phyloP scores from a whole-genome alignment of 768 basidiomycete genomes.

The Russula abietina region DNA sequence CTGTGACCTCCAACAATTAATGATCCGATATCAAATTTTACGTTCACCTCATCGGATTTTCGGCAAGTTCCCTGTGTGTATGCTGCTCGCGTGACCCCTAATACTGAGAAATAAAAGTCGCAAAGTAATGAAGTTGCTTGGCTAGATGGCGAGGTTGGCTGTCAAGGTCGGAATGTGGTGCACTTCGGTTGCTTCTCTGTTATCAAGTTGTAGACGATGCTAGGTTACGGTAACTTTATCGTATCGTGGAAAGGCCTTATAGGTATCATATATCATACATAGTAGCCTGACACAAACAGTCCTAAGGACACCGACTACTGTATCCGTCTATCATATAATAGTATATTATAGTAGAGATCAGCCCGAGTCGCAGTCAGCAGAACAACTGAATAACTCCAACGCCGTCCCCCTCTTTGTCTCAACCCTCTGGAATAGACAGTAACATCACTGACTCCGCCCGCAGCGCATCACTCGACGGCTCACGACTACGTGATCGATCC shows the following conservation, averaged over 20 bases:
- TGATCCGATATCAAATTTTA: slow-evolving; percentile 12
- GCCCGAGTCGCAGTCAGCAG: background rate
- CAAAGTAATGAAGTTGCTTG: background rate
- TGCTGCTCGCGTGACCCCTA: background rate
- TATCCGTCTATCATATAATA: background rate
- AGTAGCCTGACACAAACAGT: no score
- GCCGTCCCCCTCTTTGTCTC: background rate
- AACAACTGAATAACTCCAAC: background rate
- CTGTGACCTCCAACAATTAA: background rate
- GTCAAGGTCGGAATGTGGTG: slow-evolving; percentile 4
- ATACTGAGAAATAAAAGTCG: background rate
- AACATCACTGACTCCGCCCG: background rate
- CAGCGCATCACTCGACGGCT: background rate
- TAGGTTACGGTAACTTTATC: no score
- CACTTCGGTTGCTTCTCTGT: slow-evolving; percentile 1
- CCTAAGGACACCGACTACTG: background rate
- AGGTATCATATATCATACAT: no score
- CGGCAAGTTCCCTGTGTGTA: background rate
- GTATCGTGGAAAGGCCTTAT: no score
- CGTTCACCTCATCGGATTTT: slow-evolving; percentile 13
- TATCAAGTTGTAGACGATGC: background rate
- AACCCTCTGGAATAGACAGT: slow-evolving; percentile 13
- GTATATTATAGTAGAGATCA: background rate
- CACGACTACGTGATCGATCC: background rate
- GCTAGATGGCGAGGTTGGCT: background rate